Percentiles rank a stretch among this genome's conserved stretches.
Evolutionary conservation across 768 basidiomycete species (phyloP).

Genomic region (Tephrocybe rancida): DNA sequence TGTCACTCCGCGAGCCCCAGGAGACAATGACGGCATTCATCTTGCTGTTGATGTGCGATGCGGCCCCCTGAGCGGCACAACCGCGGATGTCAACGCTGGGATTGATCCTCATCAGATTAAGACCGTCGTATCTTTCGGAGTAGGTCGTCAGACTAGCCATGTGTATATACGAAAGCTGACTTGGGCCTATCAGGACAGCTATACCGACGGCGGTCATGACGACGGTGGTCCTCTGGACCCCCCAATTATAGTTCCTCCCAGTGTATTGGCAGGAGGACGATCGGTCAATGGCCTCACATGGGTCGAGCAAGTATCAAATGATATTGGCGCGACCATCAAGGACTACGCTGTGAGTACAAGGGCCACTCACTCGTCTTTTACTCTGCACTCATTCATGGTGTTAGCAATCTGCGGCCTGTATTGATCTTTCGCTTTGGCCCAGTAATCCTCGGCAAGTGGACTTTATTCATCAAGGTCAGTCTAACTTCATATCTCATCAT

Average conservation of each 20-base stretch:
- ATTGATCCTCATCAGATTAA: constrained; percentile 35
- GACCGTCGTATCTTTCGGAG: constrained; percentile 57
- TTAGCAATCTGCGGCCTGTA: constrained; percentile 46
- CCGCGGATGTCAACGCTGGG: constrained; percentile 52
- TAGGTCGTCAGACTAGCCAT: constrained; percentile 18
- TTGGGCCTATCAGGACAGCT: constrained; percentile 42
- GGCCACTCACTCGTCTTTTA: background rate
- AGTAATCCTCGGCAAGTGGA: constrained; percentile 48
- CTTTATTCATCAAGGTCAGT: constrained; percentile 47
- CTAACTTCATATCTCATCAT: background rate
- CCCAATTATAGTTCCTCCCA: constrained; percentile 43
- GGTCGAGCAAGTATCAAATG: constrained; percentile 49
- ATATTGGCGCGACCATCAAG: constrained; percentile 43
- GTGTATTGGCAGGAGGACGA: constrained; percentile 48
- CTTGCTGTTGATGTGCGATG: constrained; percentile 51
- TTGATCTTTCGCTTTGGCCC: constrained; percentile 52
- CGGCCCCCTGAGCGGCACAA: constrained; percentile 38
- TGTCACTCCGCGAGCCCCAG: background rate
- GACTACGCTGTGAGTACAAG: constrained; percentile 48
- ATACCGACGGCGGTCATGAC: constrained; percentile 51
- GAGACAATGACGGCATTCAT: constrained; percentile 33
- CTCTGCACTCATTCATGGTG: background rate
- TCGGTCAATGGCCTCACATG: constrained; percentile 55
- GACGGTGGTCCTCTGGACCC: constrained; percentile 50
- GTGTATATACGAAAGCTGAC: background rate